Base-by-base conservation (phyloP, 148 eudicot genomes). In the Vaccinium darrowii region DNA sequence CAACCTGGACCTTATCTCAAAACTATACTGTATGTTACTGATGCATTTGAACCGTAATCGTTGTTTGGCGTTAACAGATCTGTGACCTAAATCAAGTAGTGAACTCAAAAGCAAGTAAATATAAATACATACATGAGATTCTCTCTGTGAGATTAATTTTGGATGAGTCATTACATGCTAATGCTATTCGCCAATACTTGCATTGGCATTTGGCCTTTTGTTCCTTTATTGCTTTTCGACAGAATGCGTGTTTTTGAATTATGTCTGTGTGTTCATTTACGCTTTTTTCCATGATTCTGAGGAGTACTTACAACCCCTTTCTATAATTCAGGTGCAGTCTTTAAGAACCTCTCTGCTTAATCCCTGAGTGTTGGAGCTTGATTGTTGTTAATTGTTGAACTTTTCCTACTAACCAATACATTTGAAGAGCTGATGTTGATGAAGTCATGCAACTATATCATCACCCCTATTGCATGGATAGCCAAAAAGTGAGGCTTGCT, bases 401-500 rank as follows among this genome's bases (percentile, higher is more conserved):
- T 78, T 52, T 52, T 53, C 11, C 27, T 14, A 80, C 53, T 71
- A 25, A 76, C 8, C 33, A 49, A 23, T 30, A 27, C 49, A 54
- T 73, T 63, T 47, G 25, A 77, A 82, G 57, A 82, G 90, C 82
- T 88, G 81, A 88, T 90, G 88, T 80, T 85, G 82, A 60, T 79
- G 43, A 89, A 75, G 88, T 63, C 63, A 97, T 97, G 99, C 99
- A 97, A 91, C 88, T 97, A n/a, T 97, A 95, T 83, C 99, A 97
- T 90, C 98, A 95, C 87, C 98, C 98, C 4, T 88, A 89, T 86
- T 97, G 98, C 11, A 73, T 97, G 88, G 94, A 97, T 88, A 95
- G 99, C 95, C 99, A 95, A 91, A 97, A 94, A 87, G 98, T 94
- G 87, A 90, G 99, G 87, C 92, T 97, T 78, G 98, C 94, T 51